phyloP scores from a whole-genome alignment of 2,329 filamentous ascomycete genomes.

The Trichoderma endophyticum region DNA sequence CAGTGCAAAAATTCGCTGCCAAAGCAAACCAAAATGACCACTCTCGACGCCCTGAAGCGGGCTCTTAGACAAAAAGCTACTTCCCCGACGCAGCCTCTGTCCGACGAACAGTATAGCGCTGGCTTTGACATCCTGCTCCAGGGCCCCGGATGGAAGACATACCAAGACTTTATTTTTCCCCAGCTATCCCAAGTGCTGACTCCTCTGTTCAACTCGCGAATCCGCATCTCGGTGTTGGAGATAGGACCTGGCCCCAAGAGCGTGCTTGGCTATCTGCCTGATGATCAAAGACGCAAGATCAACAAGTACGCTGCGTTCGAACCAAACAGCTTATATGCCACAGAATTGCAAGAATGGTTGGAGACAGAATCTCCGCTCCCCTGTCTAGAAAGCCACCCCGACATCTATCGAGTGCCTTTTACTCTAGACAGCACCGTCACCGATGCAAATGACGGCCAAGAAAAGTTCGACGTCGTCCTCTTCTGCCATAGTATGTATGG shows the following conservation, averaged over 20 bases:
- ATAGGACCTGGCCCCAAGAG: slow-evolving; percentile 57
- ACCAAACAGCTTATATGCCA: slow-evolving; percentile 46
- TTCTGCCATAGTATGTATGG: slow-evolving; percentile 66
- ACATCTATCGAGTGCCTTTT: slow-evolving; percentile 42
- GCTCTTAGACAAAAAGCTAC: slow-evolving; percentile 5
- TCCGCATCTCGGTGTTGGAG: slow-evolving; percentile 52
- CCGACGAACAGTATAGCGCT: slow-evolving; percentile 46
- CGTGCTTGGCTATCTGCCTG: slow-evolving; percentile 49
- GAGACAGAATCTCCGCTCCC: slow-evolving; percentile 38
- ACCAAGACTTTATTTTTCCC: slow-evolving; percentile 52
- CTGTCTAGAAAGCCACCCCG: slow-evolving; percentile 35
- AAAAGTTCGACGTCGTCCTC: slow-evolving; percentile 53
- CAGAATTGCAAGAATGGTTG: slow-evolving; percentile 43
- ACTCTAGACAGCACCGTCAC: slow-evolving; percentile 25
- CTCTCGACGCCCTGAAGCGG: slow-evolving; percentile 1
- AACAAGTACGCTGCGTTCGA: slow-evolving; percentile 54
- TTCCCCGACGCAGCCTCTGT: slow-evolving; percentile 35
- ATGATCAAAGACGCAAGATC: slow-evolving; percentile 40
- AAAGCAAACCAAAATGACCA: background rate
- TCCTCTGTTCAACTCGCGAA: slow-evolving; percentile 40
- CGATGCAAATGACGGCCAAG: slow-evolving; percentile 24
- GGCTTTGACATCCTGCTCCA: slow-evolving; percentile 45
- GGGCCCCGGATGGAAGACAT: slow-evolving; percentile 36
- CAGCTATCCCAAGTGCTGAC: slow-evolving; percentile 43
- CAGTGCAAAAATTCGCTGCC: background rate